phyloP scores from a whole-genome alignment of 306 rosid genomes.

The Quercus robur region DNA sequence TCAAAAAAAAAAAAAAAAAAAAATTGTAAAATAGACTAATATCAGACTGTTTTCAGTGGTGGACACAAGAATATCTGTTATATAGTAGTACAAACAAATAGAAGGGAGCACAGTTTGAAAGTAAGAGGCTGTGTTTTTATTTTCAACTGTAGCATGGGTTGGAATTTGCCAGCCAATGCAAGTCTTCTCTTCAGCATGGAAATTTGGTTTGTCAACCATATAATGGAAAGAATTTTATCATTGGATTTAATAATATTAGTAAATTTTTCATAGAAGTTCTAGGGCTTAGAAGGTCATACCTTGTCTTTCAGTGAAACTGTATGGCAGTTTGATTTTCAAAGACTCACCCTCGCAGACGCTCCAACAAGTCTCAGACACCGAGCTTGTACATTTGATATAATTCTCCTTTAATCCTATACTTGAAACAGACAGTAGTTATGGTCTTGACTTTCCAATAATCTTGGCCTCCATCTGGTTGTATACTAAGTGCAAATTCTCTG shows the following conservation, averaged over 20 bases:
- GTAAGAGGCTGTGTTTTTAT: neutral
- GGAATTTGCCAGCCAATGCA: neutral
- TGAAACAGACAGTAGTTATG: neutral
- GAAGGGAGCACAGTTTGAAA: neutral
- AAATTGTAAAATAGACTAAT: neutral
- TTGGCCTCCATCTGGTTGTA: neutral
- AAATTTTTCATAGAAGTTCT: neutral
- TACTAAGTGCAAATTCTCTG: neutral
- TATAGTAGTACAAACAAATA: neutral
- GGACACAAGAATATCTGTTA: neutral
- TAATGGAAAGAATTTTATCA: neutral
- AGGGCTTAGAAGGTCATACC: neutral
- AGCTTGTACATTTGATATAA: neutral
- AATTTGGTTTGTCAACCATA: neutral
- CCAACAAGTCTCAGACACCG: neutral
- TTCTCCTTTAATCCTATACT: neutral
- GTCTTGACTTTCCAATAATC: neutral
- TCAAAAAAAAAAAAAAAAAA: too few species aligned
- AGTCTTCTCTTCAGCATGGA: neutral
- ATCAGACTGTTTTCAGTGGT: neutral
- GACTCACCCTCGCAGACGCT: neutral
- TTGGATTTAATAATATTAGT: too few species aligned
- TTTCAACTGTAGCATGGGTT: neutral
- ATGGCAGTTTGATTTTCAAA: neutral
- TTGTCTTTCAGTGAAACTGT: neutral